Percentiles rank a stretch among this genome's conserved stretches.
Evolutionary conservation across 176 grass and related monocot genomes (phyloP).

Genomic region (Eleusine indica): DNA sequence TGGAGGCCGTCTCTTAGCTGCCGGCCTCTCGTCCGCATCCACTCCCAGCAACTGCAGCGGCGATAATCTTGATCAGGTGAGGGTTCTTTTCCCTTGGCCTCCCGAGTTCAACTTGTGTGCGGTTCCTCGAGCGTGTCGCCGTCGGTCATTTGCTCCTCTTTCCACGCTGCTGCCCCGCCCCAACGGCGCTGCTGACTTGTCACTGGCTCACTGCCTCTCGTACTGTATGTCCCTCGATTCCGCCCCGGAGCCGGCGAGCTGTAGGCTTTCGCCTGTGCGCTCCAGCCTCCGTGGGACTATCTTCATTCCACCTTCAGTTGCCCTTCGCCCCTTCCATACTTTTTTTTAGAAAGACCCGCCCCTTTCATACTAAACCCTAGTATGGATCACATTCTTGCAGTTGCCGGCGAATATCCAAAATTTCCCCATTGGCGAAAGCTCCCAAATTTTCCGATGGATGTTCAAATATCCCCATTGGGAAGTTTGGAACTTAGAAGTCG

Average conservation of each 20-base stretch:
- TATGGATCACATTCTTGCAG: no score
- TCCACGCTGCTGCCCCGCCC: not conserved
- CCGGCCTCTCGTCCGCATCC: not conserved
- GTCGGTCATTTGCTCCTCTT: not conserved
- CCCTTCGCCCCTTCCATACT: not conserved
- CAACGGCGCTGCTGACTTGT: not conserved
- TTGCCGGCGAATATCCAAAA: no score
- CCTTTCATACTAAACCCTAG: not conserved
- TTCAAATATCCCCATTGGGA: not conserved
- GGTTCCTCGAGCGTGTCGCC: not conserved
- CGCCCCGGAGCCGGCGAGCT: not conserved
- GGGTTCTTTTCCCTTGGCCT: not conserved
- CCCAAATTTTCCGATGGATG: not conserved
- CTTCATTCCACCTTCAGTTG: not conserved
- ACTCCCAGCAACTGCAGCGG: not conserved
- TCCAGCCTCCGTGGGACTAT: not conserved
- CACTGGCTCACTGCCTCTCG: not conserved
- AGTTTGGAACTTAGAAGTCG: not conserved
- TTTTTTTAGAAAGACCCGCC: no score
- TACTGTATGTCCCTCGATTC: not conserved
- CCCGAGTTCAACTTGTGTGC: not conserved
- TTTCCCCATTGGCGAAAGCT: not conserved
- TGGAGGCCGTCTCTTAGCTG: no score
- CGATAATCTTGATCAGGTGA: constrained; percentile 10
- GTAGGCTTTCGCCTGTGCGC: not conserved